Percentiles rank a stretch among this genome's conserved stretches.
Evolutionary conservation across 768 basidiomycete species (phyloP).

Genomic region (Pulveroboletus frians): DNA sequence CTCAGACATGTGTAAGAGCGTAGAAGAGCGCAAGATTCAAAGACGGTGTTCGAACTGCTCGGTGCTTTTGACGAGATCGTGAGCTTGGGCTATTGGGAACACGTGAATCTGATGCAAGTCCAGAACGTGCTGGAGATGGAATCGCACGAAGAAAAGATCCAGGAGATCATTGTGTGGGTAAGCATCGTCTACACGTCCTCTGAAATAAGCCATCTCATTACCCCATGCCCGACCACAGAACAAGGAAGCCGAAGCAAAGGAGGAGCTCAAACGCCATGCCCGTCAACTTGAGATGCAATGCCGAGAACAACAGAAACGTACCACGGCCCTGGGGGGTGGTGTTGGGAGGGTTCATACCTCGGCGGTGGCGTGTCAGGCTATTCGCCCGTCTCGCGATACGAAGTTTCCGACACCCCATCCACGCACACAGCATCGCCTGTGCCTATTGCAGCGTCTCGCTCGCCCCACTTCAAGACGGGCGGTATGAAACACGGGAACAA

Average conservation of each 20-base stretch:
- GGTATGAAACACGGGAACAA: conserved; percentile 97
- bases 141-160: conserved; percentile 90
- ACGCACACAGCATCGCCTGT: conserved; percentile 38
- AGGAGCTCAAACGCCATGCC: conserved; percentile 95
- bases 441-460: conserved; percentile 45
- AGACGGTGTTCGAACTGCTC: conserved; percentile 87
- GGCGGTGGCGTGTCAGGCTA: conserved; percentile 70
- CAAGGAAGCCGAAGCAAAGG: conserved; percentile 98
- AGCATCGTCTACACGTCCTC: conserved; percentile 22
- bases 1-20: conserved; percentile 82
- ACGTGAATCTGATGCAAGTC: conserved; percentile 74
- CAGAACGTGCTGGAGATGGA: conserved; percentile 82
- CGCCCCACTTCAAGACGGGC: conserved; percentile 84
- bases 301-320: conserved; percentile 83
- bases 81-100: conserved; percentile 79
- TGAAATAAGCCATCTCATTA: neutral
- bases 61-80: conserved; percentile 97
- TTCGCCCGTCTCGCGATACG: conserved; percentile 65
- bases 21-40: conserved; percentile 84
- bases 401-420: conserved; percentile 50
- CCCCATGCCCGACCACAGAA: conserved; percentile 46
- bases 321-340: conserved; percentile 44
- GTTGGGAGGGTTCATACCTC: conserved; percentile 53
- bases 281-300: conserved; percentile 98
- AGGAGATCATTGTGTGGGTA: conserved; percentile 95